Evolutionary conservation across 768 basidiomycete genomes (phyloP).

Genomic region (Suillus spraguei): DNA sequence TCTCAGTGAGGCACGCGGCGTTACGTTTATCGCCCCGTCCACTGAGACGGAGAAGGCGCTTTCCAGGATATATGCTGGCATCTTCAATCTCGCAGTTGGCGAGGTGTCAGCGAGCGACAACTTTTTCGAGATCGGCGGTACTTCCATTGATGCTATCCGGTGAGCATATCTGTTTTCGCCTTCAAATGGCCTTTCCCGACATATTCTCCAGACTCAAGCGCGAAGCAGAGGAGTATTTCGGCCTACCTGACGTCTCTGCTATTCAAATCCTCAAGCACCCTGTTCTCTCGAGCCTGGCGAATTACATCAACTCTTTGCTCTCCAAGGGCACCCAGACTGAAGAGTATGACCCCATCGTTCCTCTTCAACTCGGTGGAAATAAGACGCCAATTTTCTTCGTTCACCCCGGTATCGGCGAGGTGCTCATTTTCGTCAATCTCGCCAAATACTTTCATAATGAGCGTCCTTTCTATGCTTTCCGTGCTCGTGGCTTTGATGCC

Average conservation of each 20-base stretch:
- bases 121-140: slow-evolving; percentile 44
- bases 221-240: slow-evolving; percentile 30
- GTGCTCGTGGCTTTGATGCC: slow-evolving; percentile 41
- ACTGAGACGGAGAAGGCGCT: slow-evolving; percentile 31
- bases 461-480: slow-evolving; percentile 41
- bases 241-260: slow-evolving; percentile 35
- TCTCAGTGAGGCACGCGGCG: slow-evolving; percentile 25
- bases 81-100: slow-evolving; percentile 29
- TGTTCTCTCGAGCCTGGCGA: slow-evolving; percentile 31
- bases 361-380: slow-evolving; percentile 38
- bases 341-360: slow-evolving; percentile 44
- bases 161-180: not conserved
- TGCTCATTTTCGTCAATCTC: slow-evolving; percentile 44
- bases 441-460: slow-evolving; percentile 44
- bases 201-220: slow-evolving; percentile 23
- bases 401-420: slow-evolving; percentile 46
- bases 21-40: slow-evolving; percentile 23
- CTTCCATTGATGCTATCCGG: slow-evolving; percentile 41
- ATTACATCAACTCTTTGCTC: slow-evolving; percentile 32
- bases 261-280: slow-evolving; percentile 42
- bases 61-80: slow-evolving; percentile 32
- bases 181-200: not conserved
- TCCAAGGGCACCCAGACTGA: slow-evolving; percentile 20
- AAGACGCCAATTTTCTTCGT: slow-evolving; percentile 47
- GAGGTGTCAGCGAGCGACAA: slow-evolving; percentile 35